A percentile compares a stretch with the other conserved stretches of the same genome.
Evolutionary conservation across 176 grass and related monocot species (phyloP).

Genomic region (Cenchrus purpureus): DNA sequence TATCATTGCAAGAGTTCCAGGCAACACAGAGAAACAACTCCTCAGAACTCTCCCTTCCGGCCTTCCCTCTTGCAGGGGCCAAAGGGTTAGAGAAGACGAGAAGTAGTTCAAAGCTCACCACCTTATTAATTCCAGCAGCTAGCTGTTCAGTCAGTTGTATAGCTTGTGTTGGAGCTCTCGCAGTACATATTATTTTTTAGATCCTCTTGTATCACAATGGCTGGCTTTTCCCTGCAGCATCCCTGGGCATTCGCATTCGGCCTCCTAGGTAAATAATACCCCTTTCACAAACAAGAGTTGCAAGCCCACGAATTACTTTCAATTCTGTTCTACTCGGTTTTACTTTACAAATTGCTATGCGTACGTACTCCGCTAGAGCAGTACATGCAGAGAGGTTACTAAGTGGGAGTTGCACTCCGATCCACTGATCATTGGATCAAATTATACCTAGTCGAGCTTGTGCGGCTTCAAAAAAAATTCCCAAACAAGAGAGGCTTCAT

Average conservation of each 20-base stretch:
- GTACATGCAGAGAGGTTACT: background rate
- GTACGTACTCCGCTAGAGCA: no score
- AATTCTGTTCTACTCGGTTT: background rate
- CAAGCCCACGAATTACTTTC: background rate
- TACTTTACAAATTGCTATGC: background rate
- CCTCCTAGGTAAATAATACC: slow-evolving; percentile 62
- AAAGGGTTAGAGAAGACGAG: slow-evolving; percentile 51
- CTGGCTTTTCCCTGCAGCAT: slow-evolving; percentile 58
- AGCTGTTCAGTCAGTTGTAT: slow-evolving; percentile 7
- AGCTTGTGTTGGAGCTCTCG: slow-evolving; percentile 24
- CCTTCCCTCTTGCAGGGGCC: slow-evolving; percentile 2
- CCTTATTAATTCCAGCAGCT: background rate
- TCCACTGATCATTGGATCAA: background rate
- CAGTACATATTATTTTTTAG: background rate
- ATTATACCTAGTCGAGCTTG: background rate
- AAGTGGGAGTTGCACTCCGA: background rate
- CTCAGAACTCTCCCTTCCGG: slow-evolving; percentile 30
- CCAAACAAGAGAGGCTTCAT: background rate
- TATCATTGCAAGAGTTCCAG: slow-evolving; percentile 39
- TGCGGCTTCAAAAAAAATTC: background rate
- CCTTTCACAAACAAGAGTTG: background rate
- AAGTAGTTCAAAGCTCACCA: slow-evolving; percentile 3
- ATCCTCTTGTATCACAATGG: slow-evolving; percentile 44
- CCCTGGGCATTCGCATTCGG: slow-evolving; percentile 73
- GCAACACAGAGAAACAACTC: slow-evolving; percentile 35